These are phyloP conservation scores for Chenopodium berlandieri DNA, from an alignment of 148 eudicot genomes.

Conservation along the genomic window DNA sequence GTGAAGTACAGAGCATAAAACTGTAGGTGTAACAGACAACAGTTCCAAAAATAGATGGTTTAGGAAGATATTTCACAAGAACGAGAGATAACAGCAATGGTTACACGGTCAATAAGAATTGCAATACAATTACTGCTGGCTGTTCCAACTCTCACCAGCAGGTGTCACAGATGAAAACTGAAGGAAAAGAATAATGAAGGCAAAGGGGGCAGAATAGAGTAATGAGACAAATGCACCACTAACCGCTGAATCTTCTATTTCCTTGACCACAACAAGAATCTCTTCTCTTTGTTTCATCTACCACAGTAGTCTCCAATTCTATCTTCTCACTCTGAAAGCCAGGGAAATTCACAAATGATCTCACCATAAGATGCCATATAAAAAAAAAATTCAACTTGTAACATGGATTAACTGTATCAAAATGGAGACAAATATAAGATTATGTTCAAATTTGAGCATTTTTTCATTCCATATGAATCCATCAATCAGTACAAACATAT, in stretches of 20 bases:
- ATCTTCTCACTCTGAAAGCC: conserved; percentile 79
- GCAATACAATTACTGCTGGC: background rate
- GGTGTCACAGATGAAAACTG: conserved; percentile 5
- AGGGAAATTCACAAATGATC: background rate
- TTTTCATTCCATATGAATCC: background rate
- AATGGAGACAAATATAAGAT: conserved; percentile 1
- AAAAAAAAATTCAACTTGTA: background rate
- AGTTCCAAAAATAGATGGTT: background rate
- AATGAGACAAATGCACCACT: conserved; percentile 33
- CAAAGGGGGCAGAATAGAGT: conserved; percentile 5
- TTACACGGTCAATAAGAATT: background rate
- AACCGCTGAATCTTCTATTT: conserved; percentile 90
- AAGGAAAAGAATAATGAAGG: background rate
- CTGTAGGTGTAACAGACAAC: background rate
- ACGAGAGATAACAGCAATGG: background rate
- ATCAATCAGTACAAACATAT: background rate
- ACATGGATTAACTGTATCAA: conserved; percentile 14
- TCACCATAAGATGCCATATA: background rate
- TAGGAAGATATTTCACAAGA: background rate
- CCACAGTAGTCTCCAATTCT: conserved; percentile 92
- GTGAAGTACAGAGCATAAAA: background rate
- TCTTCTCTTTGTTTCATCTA: conserved; percentile 94
- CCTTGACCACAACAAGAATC: conserved; percentile 91
- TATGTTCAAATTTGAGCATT: background rate
- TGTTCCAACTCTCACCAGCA: background rate